phyloP scores from a whole-genome alignment of 2,329 filamentous ascomycete genomes.

The Aspergillus vadensis region DNA sequence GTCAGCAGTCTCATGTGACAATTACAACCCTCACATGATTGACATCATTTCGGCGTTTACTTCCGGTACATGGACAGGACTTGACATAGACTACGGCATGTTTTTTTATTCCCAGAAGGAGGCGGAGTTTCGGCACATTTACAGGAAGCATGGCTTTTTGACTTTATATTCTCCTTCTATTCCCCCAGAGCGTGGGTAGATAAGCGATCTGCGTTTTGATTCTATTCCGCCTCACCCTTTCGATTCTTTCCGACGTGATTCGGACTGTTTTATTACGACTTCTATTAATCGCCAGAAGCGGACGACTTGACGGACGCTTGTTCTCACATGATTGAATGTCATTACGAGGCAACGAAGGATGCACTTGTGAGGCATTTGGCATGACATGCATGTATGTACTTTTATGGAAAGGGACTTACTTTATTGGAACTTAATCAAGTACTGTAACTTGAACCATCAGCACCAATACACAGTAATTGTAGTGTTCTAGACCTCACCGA shows the following conservation, averaged over 20 bases:
- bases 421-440: conserved; percentile 2
- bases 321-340: conserved; percentile 12
- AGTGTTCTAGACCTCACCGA: neutral
- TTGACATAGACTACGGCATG: conserved; percentile 28
- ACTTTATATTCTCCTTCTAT: conserved; percentile 5
- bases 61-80: conserved; percentile 13
- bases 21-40: neutral
- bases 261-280: conserved; percentile 9
- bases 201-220: conserved; percentile 15
- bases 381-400: conserved; percentile 18
- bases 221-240: conserved; percentile 5
- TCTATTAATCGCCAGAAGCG: conserved; percentile 1
- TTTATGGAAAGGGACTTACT: conserved; percentile 10
- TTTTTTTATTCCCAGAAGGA: conserved; percentile 17
- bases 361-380: conserved; percentile 12
- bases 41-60: conserved; percentile 8
- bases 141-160: conserved; percentile 10
- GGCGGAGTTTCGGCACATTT: conserved; percentile 23
- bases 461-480: too few species aligned
- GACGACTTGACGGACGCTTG: conserved; percentile 4
- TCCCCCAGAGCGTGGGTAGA: conserved; percentile 17
- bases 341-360: conserved; percentile 17
- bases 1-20: neutral
- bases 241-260: neutral
- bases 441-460: neutral